phyloP scores from a whole-genome alignment of 129 eudicot genomes.

The Chrysanthemum makinoi region DNA sequence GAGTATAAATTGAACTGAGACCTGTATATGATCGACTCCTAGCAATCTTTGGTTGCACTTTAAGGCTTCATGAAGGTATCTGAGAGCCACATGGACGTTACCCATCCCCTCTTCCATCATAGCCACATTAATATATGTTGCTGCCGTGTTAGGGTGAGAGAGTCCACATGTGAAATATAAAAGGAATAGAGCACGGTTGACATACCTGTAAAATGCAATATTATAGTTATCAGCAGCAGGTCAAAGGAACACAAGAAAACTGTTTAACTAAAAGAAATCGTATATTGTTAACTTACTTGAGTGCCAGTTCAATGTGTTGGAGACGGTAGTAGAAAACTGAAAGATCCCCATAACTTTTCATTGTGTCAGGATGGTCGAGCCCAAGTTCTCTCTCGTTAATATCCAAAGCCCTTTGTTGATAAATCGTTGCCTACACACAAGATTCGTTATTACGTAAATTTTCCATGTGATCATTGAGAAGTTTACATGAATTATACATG shows the following conservation, averaged over 20 bases:
- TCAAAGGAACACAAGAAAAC: not conserved
- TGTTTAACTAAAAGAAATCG: not conserved
- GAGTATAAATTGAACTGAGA: slow-evolving; percentile 18
- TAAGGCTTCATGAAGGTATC: slow-evolving; percentile 99
- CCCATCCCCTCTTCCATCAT: slow-evolving; percentile 99
- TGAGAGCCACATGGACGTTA: slow-evolving; percentile 91
- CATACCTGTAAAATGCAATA: slow-evolving; percentile 60
- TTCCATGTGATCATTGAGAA: not conserved
- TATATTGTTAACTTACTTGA: slow-evolving; percentile 54
- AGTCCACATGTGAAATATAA: slow-evolving; percentile 97
- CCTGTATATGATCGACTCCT: slow-evolving; percentile 98
- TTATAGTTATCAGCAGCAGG: not conserved
- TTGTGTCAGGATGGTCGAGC: slow-evolving; percentile 98
- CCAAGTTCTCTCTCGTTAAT: slow-evolving; percentile 99
- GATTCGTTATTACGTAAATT: not conserved
- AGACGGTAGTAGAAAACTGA: slow-evolving; percentile 98
- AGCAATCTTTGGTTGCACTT: slow-evolving; percentile 90
- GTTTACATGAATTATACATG: not conserved
- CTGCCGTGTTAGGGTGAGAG: slow-evolving; percentile 99
- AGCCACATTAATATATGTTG: slow-evolving; percentile 95
- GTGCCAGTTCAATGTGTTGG: slow-evolving; percentile 93
- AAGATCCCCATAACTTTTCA: slow-evolving; percentile 99
- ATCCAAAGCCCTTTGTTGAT: slow-evolving; percentile 97
- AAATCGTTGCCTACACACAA: slow-evolving; percentile 78
- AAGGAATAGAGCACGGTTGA: slow-evolving; percentile 92